Percentiles rank a stretch among this genome's conserved stretches.
phyloP scores from a whole-genome alignment of 768 basidiomycete species.

The Lactarius tabidus region DNA sequence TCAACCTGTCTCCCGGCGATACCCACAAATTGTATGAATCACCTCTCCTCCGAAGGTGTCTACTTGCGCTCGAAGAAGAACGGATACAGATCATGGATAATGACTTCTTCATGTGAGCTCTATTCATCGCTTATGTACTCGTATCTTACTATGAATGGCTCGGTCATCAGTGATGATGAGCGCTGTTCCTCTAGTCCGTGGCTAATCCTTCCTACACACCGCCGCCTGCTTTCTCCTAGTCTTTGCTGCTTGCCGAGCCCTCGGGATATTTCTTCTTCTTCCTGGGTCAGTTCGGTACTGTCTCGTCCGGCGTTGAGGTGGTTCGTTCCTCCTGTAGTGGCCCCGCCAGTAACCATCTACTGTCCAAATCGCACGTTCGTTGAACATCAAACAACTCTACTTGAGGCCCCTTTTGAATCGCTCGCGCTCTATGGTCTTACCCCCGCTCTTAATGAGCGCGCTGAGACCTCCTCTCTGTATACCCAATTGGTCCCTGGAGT shows the following conservation, averaged over 20 bases:
- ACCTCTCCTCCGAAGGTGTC: slow-evolving; percentile 53
- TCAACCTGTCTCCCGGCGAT: slow-evolving; percentile 60
- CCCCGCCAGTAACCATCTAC: slow-evolving; percentile 72
- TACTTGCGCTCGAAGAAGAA: slow-evolving; percentile 48
- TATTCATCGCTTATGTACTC: not conserved
- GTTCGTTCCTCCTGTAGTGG: slow-evolving; percentile 81
- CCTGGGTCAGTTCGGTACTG: slow-evolving; percentile 75
- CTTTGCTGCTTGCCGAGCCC: slow-evolving; percentile 51
- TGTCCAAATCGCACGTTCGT: slow-evolving; percentile 77
- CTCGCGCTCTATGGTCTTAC: slow-evolving; percentile 84
- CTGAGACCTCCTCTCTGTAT: slow-evolving; percentile 45
- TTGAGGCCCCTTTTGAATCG: slow-evolving; percentile 70
- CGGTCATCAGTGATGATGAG: slow-evolving; percentile 14
- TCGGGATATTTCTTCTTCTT: slow-evolving; percentile 51
- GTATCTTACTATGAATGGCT: not conserved
- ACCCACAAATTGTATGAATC: slow-evolving; percentile 57
- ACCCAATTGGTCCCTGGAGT: slow-evolving; percentile 53
- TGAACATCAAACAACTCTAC: slow-evolving; percentile 56
- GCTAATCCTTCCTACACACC: slow-evolving; percentile 33
- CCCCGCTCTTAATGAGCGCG: slow-evolving; percentile 56
- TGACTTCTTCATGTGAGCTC: slow-evolving; percentile 44
- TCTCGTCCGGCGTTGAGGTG: slow-evolving; percentile 78
- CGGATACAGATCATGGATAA: slow-evolving; percentile 37
- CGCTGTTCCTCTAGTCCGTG: slow-evolving; percentile 31
- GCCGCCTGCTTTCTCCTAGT: slow-evolving; percentile 27